Conservation (phyloP, 108 stramenopile genomes). For the Nitzschia sp. region DNA sequence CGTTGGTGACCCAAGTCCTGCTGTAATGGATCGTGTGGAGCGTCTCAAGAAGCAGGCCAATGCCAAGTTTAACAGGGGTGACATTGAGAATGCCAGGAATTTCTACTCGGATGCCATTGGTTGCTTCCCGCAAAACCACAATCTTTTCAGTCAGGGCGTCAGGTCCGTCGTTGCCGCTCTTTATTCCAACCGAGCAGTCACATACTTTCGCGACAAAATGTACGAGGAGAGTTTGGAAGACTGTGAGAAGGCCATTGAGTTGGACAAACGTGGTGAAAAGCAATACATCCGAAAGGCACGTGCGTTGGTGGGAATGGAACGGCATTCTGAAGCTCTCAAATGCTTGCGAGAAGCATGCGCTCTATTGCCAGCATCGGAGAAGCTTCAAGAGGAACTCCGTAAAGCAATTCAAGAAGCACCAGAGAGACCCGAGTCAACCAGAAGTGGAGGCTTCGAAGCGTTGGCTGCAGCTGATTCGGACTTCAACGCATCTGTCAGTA, state of each 20-base stretch:
- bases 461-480: constrained; percentile 18
- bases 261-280: constrained; percentile 30
- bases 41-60: constrained; percentile 43
- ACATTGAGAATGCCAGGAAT: constrained; percentile 29
- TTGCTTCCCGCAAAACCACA: constrained; percentile 24
- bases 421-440: constrained; percentile 10
- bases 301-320: constrained; percentile 33
- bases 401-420: constrained; percentile 23
- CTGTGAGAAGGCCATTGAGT: constrained; percentile 34
- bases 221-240: constrained; percentile 34
- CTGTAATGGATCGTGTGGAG: constrained; percentile 33
- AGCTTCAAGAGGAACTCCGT: constrained; percentile 29
- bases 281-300: constrained; percentile 37
- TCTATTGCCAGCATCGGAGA: constrained; percentile 29
- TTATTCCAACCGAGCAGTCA: constrained; percentile 44
- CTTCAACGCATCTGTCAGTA: constrained; percentile 23
- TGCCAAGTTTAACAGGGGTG: constrained; percentile 41
- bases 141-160: constrained; percentile 28
- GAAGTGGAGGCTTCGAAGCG: background rate
- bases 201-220: constrained; percentile 32
- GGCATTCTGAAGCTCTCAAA: constrained; percentile 20
- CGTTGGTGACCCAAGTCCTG: constrained; percentile 34
- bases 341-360: constrained; percentile 25
- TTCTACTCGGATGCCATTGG: constrained; percentile 33
- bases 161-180: constrained; percentile 26